phyloP scores from a whole-genome alignment of 371 early-diverging fungal genomes.

The Mucor velutinosus region DNA sequence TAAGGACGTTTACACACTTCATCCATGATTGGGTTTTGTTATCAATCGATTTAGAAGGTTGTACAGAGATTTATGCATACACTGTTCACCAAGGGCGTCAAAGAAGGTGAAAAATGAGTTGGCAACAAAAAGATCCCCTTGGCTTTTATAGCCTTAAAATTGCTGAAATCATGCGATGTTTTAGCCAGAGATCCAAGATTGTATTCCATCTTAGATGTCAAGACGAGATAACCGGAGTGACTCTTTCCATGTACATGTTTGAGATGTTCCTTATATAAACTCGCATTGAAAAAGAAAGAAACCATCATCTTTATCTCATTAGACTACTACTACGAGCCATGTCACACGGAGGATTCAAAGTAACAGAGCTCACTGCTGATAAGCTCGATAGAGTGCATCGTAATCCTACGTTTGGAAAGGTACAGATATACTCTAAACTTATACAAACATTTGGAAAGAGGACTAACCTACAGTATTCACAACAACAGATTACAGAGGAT shows the following conservation, averaged over 20 bases:
- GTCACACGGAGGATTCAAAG: slow-evolving; percentile 31
- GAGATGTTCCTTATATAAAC: neutral
- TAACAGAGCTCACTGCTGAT: slow-evolving; percentile 37
- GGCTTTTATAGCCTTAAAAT: neutral
- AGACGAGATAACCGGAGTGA: neutral
- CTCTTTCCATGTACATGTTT: neutral
- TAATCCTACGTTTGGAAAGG: slow-evolving; percentile 51
- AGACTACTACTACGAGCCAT: neutral
- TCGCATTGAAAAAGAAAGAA: neutral
- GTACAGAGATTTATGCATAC: neutral
- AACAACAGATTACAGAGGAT: slow-evolving; percentile 41
- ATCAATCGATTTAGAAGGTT: neutral
- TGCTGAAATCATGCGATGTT: neutral
- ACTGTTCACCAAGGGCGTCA: neutral
- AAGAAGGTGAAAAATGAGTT: neutral
- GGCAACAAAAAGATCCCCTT: neutral
- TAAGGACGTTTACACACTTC: no score
- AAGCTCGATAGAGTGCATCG: slow-evolving; percentile 40
- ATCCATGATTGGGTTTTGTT: neutral
- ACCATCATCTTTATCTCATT: neutral
- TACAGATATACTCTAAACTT: neutral
- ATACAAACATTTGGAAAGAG: neutral
- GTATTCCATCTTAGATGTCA: neutral
- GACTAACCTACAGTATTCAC: neutral
- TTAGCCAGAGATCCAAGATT: neutral